These are phyloP conservation scores for Saccharomyces mikatae DNA, from an alignment of 805 yeast species.

Conservation along the genomic window DNA sequence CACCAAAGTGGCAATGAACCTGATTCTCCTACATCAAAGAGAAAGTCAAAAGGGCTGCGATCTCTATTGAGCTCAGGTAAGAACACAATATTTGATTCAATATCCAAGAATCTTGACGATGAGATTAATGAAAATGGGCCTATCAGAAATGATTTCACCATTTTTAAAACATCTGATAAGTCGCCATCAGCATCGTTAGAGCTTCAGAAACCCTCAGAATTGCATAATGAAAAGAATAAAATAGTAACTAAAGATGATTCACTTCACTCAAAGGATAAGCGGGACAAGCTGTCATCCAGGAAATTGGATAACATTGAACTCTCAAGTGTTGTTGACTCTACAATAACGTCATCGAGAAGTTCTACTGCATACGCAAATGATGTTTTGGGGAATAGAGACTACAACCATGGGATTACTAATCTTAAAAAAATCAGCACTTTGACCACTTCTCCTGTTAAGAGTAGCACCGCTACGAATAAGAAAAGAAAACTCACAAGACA, in stretches of 20 bases:
- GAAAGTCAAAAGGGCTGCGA: neutral
- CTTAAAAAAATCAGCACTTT: neutral
- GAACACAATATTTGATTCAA: neutral
- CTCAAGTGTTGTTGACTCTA: neutral
- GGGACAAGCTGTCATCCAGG: neutral
- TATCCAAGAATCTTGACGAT: neutral
- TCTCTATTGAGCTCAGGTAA: neutral
- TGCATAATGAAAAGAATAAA: neutral
- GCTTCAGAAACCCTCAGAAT: neutral
- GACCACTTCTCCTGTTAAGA: neutral
- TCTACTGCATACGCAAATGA: neutral
- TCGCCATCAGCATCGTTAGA: neutral
- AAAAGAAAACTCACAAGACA: slow-evolving; percentile 9
- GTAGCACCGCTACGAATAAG: neutral
- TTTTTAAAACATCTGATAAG: neutral
- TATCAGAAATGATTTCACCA: neutral
- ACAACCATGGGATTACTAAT: neutral
- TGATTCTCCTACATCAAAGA: neutral
- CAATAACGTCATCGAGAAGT: neutral
- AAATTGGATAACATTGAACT: neutral
- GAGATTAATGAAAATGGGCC: neutral
- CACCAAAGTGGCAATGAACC: neutral
- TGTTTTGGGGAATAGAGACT: neutral
- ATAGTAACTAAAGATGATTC: neutral
- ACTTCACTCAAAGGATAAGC: neutral